phyloP scores from a whole-genome alignment of 2,329 filamentous ascomycete species.

The Diaporthe vexans region DNA sequence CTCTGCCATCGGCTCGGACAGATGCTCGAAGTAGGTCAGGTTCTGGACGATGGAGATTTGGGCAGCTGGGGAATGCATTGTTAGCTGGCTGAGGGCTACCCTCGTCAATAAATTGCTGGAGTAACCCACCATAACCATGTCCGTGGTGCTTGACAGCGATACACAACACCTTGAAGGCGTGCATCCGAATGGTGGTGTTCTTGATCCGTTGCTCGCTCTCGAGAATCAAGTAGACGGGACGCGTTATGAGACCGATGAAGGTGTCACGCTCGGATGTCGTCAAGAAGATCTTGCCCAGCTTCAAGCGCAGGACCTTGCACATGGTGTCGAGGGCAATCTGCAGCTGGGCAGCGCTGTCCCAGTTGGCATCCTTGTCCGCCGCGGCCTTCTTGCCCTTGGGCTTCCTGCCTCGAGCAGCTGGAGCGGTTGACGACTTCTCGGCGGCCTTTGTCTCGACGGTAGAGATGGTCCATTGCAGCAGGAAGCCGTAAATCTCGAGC shows the following conservation, averaged over 20 bases:
- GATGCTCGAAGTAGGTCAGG: conserved; percentile 96
- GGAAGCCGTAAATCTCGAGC: conserved; percentile 93
- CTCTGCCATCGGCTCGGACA: conserved; percentile 99
- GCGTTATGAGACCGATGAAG: conserved; percentile 91
- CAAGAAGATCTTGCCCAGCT: conserved; percentile 91
- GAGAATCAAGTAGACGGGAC: conserved; percentile 92
- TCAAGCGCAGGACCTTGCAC: conserved; percentile 95
- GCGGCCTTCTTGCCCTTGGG: conserved; percentile 80
- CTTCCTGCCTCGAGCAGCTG: conserved; percentile 79
- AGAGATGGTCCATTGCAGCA: conserved; percentile 94
- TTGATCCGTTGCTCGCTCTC: conserved; percentile 96
- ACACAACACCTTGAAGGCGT: conserved; percentile 96
- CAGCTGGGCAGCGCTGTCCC: conserved; percentile 91
- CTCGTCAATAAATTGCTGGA: not conserved
- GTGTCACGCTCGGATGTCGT: conserved; percentile 97
- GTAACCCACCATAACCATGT: conserved; percentile 86
- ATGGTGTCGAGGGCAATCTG: conserved; percentile 92
- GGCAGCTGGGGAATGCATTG: conserved; percentile 70
- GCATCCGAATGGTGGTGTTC: conserved; percentile 90
- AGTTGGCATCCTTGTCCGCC: conserved; percentile 78
- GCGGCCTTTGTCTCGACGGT: conserved; percentile 95
- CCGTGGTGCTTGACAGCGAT: conserved; percentile 98
- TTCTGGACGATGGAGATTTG: conserved; percentile 99
- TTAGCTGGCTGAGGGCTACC: conserved; percentile 47
- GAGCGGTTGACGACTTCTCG: conserved; percentile 84